phyloP scores from a whole-genome alignment of 257 asterid species.

The Catharanthus roseus region DNA sequence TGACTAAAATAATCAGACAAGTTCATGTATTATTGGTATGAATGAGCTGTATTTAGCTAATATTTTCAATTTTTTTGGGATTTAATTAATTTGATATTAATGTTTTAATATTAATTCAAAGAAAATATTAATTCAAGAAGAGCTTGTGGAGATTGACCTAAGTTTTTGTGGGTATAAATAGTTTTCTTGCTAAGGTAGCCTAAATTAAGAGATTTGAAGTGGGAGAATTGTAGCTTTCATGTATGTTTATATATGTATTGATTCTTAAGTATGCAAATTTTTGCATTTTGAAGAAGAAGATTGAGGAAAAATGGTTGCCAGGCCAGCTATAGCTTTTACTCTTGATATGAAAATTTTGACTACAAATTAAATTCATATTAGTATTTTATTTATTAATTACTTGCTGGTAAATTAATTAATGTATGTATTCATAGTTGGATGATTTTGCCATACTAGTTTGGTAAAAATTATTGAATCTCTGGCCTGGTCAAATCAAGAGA shows the following conservation, averaged over 20 bases:
- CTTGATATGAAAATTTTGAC: background rate
- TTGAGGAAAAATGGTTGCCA: slow-evolving; percentile 1
- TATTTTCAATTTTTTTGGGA: background rate
- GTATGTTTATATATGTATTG: too few species aligned
- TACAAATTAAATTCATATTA: background rate
- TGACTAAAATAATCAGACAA: background rate
- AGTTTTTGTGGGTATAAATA: background rate
- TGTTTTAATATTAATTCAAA: too few species aligned
- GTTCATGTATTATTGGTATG: background rate
- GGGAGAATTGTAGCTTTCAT: slow-evolving; percentile 17
- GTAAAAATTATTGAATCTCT: background rate
- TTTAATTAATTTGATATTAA: background rate
- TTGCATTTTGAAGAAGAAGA: slow-evolving; percentile 3
- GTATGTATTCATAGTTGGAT: too few species aligned
- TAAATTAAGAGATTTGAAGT: background rate
- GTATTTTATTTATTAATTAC: background rate
- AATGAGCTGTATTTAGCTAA: slow-evolving; percentile 2
- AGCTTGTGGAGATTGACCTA: background rate
- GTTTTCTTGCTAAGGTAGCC: background rate
- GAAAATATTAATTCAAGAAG: too few species aligned
- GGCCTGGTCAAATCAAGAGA: background rate
- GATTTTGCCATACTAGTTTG: background rate
- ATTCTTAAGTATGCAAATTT: background rate
- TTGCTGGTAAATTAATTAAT: background rate
- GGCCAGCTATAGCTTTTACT: slow-evolving; percentile 9